Evolutionary conservation across 2,329 filamentous ascomycete species (phyloP).

Genomic region (Alternaria solani): DNA sequence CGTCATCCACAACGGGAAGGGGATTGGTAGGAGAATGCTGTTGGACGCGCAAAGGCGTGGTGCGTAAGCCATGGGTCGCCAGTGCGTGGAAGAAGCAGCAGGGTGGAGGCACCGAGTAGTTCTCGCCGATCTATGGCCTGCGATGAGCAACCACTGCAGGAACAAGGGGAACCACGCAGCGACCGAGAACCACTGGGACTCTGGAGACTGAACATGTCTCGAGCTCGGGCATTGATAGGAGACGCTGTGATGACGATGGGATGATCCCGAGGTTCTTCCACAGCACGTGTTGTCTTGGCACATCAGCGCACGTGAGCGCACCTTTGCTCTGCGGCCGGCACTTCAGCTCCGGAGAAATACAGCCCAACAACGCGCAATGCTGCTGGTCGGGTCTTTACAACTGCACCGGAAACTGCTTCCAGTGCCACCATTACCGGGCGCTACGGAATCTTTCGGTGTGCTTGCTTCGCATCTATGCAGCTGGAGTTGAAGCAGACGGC

Average conservation of each 20-base stretch:
- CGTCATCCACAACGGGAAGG: slow-evolving; percentile 8
- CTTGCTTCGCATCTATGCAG: slow-evolving; percentile 17
- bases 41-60: slow-evolving; percentile 2
- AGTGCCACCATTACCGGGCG: slow-evolving; percentile 10
- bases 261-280: not conserved
- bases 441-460: slow-evolving; percentile 19
- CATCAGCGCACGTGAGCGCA: not conserved
- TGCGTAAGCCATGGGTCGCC: slow-evolving; percentile 25
- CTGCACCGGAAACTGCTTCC: not conserved
- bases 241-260: not conserved
- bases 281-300: not conserved
- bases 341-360: not conserved
- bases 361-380: not conserved
- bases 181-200: slow-evolving; percentile 2
- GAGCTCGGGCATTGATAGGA: not conserved
- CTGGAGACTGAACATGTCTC: not conserved
- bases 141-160: slow-evolving; percentile 25
- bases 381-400: not conserved
- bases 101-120: slow-evolving; percentile 24
- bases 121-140: slow-evolving; percentile 26
- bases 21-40: not conserved
- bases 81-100: slow-evolving; percentile 8
- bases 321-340: not conserved
- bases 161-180: slow-evolving; percentile 16
- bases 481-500: slow-evolving; percentile 4